Evolutionary conservation across 805 yeast species (phyloP), one percentile per base, ranked within the genome.

Genomic region (Monosporozyma aerobia): DNA sequence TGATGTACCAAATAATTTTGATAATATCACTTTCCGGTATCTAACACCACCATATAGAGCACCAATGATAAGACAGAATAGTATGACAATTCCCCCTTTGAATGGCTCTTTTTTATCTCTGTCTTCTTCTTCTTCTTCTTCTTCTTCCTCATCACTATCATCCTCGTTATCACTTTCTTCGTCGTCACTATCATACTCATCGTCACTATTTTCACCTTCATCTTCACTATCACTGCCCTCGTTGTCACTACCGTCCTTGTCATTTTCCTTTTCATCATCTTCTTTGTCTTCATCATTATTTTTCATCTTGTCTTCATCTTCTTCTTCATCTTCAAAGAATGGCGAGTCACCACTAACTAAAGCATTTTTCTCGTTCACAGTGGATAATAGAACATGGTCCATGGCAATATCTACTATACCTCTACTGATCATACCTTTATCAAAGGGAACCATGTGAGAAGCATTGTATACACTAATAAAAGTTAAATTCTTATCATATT

Each of bases 401-500:
- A 65, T 45, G 40, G 59, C 59, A n/a, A 73, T 65, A 51, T 88
- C 90, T 43, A 90, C 70, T 55, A 90, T 69, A 16, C 89, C 88
- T 57, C 90, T 75, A 7, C 90, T 78, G 29, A 78, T 75, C 47
- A 76, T 80, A 1, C 94, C 86, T 50, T 79, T 70, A 65, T 90
- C 97, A 58, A 79, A 83, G 1, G 98, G 96, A 27, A 90, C 94
- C 98, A 94, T 92, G 64, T 94, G 98, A 3, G 96, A 85, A 0
- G 96, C 81, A 59, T 87, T 80, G 64, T 70, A 79, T 1, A 92
- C 80, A 53, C 81, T 80, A 33, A 87, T 81, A 64, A 85, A 85
- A 0, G 96, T 85, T 61, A 92, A 72, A 62, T 88, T 87, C 56
- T 87, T 75, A 48, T 82, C 90, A 59, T 55, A 80, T 77, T 65